Evolutionary conservation across 345 rosid genomes (phyloP).

Genomic region (Clarkia xantiana): DNA sequence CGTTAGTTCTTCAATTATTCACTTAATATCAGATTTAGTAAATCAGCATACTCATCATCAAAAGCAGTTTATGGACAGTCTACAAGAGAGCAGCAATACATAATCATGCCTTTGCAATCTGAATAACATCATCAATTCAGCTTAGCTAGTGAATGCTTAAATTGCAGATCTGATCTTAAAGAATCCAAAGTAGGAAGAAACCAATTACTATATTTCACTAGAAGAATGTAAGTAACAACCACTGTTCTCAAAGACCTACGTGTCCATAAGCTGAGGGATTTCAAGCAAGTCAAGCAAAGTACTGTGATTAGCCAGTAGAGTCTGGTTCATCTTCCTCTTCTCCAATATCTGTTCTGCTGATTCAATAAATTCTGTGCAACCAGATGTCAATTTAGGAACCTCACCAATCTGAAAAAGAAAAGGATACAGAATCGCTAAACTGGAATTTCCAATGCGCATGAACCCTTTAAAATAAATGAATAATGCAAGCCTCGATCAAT

Average conservation of each 20-base stretch:
- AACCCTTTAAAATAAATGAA: no score
- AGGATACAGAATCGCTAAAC: background rate
- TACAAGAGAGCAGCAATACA: no score
- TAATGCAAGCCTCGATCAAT: no score
- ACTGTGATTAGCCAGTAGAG: conserved; percentile 71
- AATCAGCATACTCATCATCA: no score
- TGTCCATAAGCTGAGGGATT: conserved; percentile 99
- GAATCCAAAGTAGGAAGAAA: background rate
- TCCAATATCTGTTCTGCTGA: conserved; percentile 82
- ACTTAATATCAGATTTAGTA: no score
- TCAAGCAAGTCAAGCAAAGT: conserved; percentile 96
- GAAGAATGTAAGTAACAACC: background rate
- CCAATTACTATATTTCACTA: background rate
- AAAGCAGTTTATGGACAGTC: no score
- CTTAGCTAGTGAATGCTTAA: no score
- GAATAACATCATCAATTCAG: no score
- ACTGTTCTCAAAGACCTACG: conserved; percentile 36
- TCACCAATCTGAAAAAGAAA: conserved; percentile 46
- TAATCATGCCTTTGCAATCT: no score
- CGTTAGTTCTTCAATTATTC: no score
- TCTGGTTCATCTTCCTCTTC: conserved; percentile 91
- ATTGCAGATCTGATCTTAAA: no score
- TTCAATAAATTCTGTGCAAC: conserved; percentile 79
- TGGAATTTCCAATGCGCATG: background rate
- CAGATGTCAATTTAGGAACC: conserved; percentile 67